Percentiles rank a stretch among this genome's conserved stretches.
Conservation (phyloP, 1,139 yeast species). For the Diutina scorzettiae region DNA sequence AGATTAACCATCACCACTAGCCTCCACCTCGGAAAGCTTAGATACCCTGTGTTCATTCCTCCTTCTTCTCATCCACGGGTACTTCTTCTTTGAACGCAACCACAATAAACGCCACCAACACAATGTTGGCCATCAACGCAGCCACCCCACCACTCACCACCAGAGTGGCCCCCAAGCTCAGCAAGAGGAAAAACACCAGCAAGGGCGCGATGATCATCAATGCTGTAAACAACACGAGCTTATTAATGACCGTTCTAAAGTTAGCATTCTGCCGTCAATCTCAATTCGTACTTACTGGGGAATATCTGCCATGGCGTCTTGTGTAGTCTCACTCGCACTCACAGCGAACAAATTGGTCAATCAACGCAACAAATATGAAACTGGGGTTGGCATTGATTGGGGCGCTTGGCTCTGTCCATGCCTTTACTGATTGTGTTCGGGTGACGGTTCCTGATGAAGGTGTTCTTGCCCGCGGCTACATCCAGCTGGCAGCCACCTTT, state of each 20-base stretch:
- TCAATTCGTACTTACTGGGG: slow-evolving; percentile 37
- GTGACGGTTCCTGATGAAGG: background rate
- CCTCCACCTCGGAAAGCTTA: too few species aligned
- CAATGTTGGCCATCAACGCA: slow-evolving; percentile 78
- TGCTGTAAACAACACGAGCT: slow-evolving; percentile 74
- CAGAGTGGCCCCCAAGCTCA: slow-evolving; percentile 38
- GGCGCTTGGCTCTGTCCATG: background rate
- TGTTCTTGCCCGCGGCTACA: background rate
- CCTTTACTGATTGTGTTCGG: background rate
- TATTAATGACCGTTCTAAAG: slow-evolving; percentile 47
- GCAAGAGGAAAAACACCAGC: slow-evolving; percentile 55
- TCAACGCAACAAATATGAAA: too few species aligned
- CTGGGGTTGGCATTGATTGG: background rate
- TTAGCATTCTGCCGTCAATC: slow-evolving; percentile 6
- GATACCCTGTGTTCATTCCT: too few species aligned
- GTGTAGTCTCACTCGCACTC: background rate
- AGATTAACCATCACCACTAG: too few species aligned
- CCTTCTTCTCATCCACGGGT: background rate
- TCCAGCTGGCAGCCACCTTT: background rate
- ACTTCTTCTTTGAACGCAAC: slow-evolving; percentile 76
- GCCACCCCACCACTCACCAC: slow-evolving; percentile 82
- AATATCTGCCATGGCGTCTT: slow-evolving; percentile 34
- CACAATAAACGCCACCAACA: slow-evolving; percentile 72
- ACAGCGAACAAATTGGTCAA: too few species aligned
- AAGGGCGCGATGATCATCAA: slow-evolving; percentile 82